Evolutionary conservation across 805 yeast species (phyloP), one percentile per base, ranked within the genome.

Genomic region (Nakazawaea anatomiae): DNA sequence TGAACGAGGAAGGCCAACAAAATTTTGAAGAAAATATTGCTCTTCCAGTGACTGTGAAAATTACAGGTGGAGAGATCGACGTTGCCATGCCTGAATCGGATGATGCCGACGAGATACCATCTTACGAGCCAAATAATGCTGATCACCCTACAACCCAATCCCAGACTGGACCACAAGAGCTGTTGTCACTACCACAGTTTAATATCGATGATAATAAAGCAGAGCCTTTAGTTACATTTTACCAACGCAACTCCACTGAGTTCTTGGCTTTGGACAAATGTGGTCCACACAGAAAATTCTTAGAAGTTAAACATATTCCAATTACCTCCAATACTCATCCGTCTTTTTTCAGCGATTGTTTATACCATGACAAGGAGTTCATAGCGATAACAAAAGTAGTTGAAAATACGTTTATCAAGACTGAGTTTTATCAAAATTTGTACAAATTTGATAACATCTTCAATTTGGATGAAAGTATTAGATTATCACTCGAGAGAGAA

Each of bases 201-300:
- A 18, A 18, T 18, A 18, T 18, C 25, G 25, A 18, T 18, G 3
- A 18, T 18, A 18, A 18, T 18, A 18, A 2, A 18, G 25, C 25
- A 18, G 25, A 18, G 25, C 25, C 25, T 18, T 18, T 18, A 3
- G 25, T 3, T 18, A 18, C 25, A 18, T 18, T 18, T 18, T 2
- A 18, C 25, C 25, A 18, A 32, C 11, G 11, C 35, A 32, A 32
- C 35, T 32, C 3, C 35, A 32, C 47, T 10, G 47, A 44, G 35
- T 92, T 90, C 58, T 65, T 88, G 32, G 94, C 98, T 0, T 71
- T 92, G 30, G 97, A 91, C 62, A 92, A 92, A 64, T 89, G 96
- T 58, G 69, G 87, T 1, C 89, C 89, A 1, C 67, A 74, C 14
- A 70, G 96, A 27, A 60, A 69, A 28, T 88, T 76, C 60, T 55